A percentile compares a stretch with the other conserved stretches of the same genome.
Conservation (phyloP, 2,329 filamentous ascomycete species). For the Tetracladium maxilliforme region DNA sequence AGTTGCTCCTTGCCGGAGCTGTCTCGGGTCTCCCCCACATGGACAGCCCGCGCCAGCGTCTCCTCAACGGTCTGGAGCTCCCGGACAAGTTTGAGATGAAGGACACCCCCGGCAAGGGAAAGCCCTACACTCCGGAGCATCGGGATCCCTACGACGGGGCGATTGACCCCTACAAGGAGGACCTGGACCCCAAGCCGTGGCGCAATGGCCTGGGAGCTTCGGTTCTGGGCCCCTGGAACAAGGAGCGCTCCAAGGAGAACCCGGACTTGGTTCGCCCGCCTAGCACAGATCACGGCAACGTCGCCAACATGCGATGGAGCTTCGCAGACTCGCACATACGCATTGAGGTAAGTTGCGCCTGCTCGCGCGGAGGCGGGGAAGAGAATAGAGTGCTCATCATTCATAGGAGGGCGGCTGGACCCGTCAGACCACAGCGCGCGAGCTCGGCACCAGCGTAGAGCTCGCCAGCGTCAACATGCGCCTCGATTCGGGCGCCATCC, state of each 20-base stretch:
- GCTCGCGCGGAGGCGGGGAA: slow-evolving; percentile 1
- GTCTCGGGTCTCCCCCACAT: slow-evolving; percentile 12
- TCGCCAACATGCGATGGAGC: slow-evolving; percentile 61
- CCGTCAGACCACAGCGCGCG: slow-evolving; percentile 53
- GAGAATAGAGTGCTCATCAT: slow-evolving; percentile 7
- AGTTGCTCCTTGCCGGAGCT: too few relatives aligned
- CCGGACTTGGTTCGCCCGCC: slow-evolving; percentile 60
- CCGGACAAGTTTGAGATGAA: slow-evolving; percentile 19
- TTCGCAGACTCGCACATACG: slow-evolving; percentile 49
- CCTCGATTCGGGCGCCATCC: slow-evolving; percentile 56
- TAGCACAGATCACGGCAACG: slow-evolving; percentile 55
- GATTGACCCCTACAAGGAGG: slow-evolving; percentile 42
- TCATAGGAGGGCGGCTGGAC: slow-evolving; percentile 61
- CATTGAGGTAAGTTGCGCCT: slow-evolving; percentile 36
- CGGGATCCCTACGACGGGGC: slow-evolving; percentile 47
- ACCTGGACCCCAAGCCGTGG: slow-evolving; percentile 50
- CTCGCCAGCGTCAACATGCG: slow-evolving; percentile 70
- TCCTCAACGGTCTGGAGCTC: slow-evolving; percentile 31
- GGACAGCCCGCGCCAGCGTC: slow-evolving; percentile 39
- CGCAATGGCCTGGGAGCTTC: slow-evolving; percentile 49
- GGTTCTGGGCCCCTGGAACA: slow-evolving; percentile 57
- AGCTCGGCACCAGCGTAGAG: slow-evolving; percentile 51
- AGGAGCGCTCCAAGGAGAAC: slow-evolving; percentile 50
- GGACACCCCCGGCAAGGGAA: not conserved
- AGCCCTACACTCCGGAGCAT: slow-evolving; percentile 44